A percentile compares a stretch with the other conserved stretches of the same genome.
phyloP scores from a whole-genome alignment of 2,329 filamentous ascomycete species.

The Botryotinia narcissicola region DNA sequence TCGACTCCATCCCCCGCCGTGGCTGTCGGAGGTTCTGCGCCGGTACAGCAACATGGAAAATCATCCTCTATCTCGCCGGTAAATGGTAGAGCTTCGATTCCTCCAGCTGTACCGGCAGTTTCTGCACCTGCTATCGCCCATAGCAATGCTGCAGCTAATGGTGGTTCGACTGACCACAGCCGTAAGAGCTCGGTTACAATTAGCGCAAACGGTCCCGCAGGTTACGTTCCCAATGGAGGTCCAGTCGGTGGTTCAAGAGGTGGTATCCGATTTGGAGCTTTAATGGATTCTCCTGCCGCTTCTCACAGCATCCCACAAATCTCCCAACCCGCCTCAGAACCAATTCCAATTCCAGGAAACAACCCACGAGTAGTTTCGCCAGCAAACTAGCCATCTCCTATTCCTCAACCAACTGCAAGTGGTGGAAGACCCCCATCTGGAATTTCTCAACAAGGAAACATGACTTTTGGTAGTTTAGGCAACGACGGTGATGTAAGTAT shows the following conservation, averaged over 20 bases:
- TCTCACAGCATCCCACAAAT: constrained; percentile 65
- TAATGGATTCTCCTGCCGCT: constrained; percentile 65
- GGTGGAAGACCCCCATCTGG: constrained; percentile 72
- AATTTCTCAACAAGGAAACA: constrained; percentile 66
- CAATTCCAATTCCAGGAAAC: constrained; percentile 58
- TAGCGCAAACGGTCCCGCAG: constrained; percentile 74
- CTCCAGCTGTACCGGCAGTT: constrained; percentile 62
- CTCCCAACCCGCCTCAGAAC: constrained; percentile 47
- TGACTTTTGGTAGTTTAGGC: constrained; percentile 78
- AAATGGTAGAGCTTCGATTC: constrained; percentile 77
- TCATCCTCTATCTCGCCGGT: constrained; percentile 70
- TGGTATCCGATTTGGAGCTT: constrained; percentile 77
- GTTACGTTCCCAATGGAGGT: constrained; percentile 75
- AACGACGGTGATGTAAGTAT: constrained; percentile 75
- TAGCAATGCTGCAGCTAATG: constrained; percentile 66
- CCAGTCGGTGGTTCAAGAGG: constrained; percentile 59
- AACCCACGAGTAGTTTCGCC: constrained; percentile 79
- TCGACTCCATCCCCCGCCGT: constrained; percentile 52
- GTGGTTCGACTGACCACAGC: constrained; percentile 66
- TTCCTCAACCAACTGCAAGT: constrained; percentile 79
- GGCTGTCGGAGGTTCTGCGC: constrained; percentile 54
- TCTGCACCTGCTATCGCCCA: constrained; percentile 60
- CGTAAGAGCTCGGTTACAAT: constrained; percentile 91
- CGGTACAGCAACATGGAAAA: constrained; percentile 59
- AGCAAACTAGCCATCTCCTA: constrained; percentile 85